Evolutionary conservation across 495 filamentous ascomycete species (phyloP).

Genomic region (Paragyromitra xinjiangensis): DNA sequence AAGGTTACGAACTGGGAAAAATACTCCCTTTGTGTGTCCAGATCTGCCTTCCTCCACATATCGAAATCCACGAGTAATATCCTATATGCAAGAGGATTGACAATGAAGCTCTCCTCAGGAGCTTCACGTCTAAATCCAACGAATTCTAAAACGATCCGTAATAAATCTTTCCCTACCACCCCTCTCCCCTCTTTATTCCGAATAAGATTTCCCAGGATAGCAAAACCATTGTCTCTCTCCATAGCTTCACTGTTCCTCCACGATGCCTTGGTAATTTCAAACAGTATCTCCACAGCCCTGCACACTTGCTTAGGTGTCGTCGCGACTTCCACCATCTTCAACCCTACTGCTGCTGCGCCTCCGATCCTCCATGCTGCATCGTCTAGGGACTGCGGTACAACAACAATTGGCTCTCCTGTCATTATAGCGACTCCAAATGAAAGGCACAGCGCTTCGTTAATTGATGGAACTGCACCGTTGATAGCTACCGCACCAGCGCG

Average conservation of each 20-base stretch:
- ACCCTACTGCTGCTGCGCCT: constrained; percentile 81
- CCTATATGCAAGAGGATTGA: constrained; percentile 92
- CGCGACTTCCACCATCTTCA: constrained; percentile 83
- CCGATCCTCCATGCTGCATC: constrained; percentile 92
- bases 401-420: constrained; percentile 83
- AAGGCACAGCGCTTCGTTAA: constrained; percentile 85
- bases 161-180: constrained; percentile 64
- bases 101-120: constrained; percentile 76
- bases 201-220: constrained; percentile 72
- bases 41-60: constrained; percentile 81
- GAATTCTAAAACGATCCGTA: constrained; percentile 81
- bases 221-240: constrained; percentile 94
- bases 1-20: constrained; percentile 91
- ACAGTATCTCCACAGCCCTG: constrained; percentile 82
- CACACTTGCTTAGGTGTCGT: constrained; percentile 71
- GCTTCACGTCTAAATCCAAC: constrained; percentile 82
- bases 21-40: constrained; percentile 80
- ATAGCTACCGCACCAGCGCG: constrained; percentile 81
- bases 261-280: constrained; percentile 81
- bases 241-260: constrained; percentile 99
- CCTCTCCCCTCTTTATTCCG: constrained; percentile 58
- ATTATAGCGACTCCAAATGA: constrained; percentile 81
- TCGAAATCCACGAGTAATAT: constrained; percentile 91
- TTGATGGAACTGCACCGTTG: constrained; percentile 84
- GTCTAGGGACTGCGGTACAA: constrained; percentile 81